Conservation (phyloP, 441 rosid species). For the Syzygium syzygioides region DNA sequence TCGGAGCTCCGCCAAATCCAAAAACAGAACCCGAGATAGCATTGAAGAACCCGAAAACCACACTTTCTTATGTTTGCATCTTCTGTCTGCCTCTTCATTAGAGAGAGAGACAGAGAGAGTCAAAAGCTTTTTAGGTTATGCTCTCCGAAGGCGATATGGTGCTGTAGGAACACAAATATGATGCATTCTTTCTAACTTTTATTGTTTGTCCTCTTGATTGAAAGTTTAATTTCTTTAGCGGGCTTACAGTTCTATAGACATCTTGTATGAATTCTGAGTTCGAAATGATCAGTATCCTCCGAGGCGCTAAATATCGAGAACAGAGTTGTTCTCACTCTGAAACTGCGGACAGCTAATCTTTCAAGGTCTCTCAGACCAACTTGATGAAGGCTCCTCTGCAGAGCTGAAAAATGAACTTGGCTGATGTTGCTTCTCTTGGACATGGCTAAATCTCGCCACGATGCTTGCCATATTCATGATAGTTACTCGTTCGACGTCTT, state of each 20-base stretch:
- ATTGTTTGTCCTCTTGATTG: not conserved
- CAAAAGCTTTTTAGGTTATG: not conserved
- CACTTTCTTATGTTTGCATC: not conserved
- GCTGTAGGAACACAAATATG: not conserved
- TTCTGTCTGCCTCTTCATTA: not conserved
- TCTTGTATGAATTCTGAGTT: not conserved
- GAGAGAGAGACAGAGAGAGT: not conserved
- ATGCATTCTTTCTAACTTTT: not conserved
- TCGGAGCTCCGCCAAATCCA: conserved; percentile 38
- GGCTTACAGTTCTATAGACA: not conserved
- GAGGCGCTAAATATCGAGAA: not conserved
- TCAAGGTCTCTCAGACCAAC: not conserved
- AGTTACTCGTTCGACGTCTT: not conserved
- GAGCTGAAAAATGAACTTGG: not conserved
- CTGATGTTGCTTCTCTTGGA: not conserved
- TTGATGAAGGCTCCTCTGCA: not conserved
- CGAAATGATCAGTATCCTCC: not conserved
- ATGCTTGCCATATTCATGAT: not conserved
- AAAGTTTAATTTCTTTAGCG: not conserved
- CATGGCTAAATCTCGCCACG: not conserved
- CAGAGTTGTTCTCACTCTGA: not conserved
- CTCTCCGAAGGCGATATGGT: not conserved
- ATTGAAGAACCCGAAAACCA: not conserved
- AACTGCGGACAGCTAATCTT: not conserved
- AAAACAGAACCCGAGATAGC: conserved; percentile 20